Percentiles rank a stretch among this genome's conserved stretches.
These are phyloP conservation scores for Fusarium chuoi DNA, from an alignment of 2,329 filamentous ascomycete species.

Conservation along the genomic window DNA sequence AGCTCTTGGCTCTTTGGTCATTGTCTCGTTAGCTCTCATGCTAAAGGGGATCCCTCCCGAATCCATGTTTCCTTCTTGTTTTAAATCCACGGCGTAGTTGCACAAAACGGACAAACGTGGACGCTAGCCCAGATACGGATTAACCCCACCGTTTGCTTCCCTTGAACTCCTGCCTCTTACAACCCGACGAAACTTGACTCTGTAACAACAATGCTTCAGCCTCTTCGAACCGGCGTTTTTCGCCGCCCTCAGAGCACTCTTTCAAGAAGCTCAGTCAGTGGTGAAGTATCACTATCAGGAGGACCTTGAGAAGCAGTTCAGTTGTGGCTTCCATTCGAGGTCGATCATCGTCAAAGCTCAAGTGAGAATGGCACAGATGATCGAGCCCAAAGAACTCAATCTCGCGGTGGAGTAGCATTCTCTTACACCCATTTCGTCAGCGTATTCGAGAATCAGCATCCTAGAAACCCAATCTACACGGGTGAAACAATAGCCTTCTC, in stretches of 20 bases:
- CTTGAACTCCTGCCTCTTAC: slow-evolving; percentile 40
- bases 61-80: slow-evolving; percentile 36
- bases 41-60: not conserved
- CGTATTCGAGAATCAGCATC: not conserved
- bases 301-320: not conserved
- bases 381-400: not conserved
- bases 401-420: not conserved
- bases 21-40: not conserved
- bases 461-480: slow-evolving; percentile 17
- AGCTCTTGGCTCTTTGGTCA: slow-evolving; percentile 1
- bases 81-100: slow-evolving; percentile 25
- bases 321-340: slow-evolving; percentile 9
- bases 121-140: slow-evolving; percentile 11
- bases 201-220: slow-evolving; percentile 62
- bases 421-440: slow-evolving; percentile 8
- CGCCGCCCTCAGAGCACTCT: not conserved
- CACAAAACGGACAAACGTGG: slow-evolving; percentile 8
- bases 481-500: slow-evolving; percentile 36
- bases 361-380: not conserved
- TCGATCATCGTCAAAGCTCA: not conserved
- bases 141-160: slow-evolving; percentile 22
- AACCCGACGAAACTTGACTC: slow-evolving; percentile 54
- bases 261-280: slow-evolving; percentile 5
- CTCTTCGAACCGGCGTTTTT: slow-evolving; percentile 12
- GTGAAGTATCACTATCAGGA: not conserved